These are phyloP conservation scores for Oryza coarctata DNA, from an alignment of 176 grass and related monocot species.

Conservation along the genomic window DNA sequence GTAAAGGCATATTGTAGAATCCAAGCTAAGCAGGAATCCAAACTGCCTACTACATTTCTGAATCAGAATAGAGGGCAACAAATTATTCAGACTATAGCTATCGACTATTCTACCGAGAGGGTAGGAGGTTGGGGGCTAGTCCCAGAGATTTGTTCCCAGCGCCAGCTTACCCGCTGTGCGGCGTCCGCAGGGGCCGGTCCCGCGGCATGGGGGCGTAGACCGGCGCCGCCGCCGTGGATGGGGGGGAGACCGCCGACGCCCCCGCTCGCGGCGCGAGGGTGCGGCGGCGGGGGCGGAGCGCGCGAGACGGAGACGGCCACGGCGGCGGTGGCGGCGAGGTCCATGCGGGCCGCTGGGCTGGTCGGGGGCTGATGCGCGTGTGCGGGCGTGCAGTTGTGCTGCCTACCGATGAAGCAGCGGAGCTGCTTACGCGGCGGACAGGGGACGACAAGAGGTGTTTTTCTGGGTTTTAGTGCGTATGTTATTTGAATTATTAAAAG, in stretches of 20 bases:
- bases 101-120: neutral
- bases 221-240: conserved; percentile 28
- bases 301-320: neutral
- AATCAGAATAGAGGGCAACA: neutral
- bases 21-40: neutral
- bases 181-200: conserved; percentile 77
- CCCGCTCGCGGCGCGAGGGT: neutral
- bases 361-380: too few species aligned
- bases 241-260: neutral
- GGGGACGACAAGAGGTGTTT: too few species aligned
- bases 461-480: too few species aligned
- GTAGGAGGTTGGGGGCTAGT: too few species aligned
- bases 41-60: neutral
- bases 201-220: conserved; percentile 64
- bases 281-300: neutral
- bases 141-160: too few species aligned
- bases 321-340: conserved; percentile 21
- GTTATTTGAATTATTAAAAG: too few species aligned
- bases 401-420: too few species aligned
- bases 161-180: conserved; percentile 72
- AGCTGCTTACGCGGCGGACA: too few species aligned
- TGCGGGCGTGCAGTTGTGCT: too few species aligned
- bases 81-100: neutral
- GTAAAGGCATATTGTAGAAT: too few species aligned
- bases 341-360: too few species aligned